These are phyloP conservation scores for Bisporella sp. DNA, from an alignment of 2,329 filamentous ascomycete genomes.

Conservation along the genomic window DNA sequence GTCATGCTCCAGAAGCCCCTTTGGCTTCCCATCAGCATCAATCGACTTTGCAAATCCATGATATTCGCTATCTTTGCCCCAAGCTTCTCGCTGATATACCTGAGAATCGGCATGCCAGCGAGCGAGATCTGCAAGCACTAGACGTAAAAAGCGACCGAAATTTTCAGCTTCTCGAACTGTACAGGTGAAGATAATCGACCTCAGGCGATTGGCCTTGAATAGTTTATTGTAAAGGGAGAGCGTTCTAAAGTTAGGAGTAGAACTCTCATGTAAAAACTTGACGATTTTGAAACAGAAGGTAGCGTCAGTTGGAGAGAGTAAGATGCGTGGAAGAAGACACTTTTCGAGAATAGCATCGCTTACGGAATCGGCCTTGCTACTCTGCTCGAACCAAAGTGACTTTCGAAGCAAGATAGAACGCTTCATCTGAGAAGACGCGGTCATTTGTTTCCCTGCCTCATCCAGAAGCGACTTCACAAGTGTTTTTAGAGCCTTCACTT, in stretches of 20 bases:
- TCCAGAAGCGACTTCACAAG: conserved; percentile 62
- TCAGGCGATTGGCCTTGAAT: conserved; percentile 75
- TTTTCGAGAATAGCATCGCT: conserved; percentile 79
- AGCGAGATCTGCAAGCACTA: conserved; percentile 71
- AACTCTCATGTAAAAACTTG: conserved; percentile 78
- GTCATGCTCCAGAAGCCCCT: conserved; percentile 71
- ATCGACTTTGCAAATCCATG: conserved; percentile 74
- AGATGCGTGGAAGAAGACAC: conserved; percentile 82
- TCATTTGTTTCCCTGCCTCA: conserved; percentile 65
- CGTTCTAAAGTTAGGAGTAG: conserved; percentile 79
- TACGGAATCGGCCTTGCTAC: conserved; percentile 56
- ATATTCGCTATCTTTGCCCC: conserved; percentile 56
- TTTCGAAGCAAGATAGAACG: conserved; percentile 69
- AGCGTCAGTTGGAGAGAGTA: conserved; percentile 79
- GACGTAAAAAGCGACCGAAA: conserved; percentile 82
- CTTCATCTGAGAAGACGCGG: conserved; percentile 59
- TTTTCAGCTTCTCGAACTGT: conserved; percentile 89
- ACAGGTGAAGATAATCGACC: conserved; percentile 78
- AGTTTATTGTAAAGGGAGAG: conserved; percentile 77
- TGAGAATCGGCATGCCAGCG: conserved; percentile 76
- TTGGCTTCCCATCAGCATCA: conserved; percentile 62
- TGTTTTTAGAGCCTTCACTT: conserved; percentile 62
- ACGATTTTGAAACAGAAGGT: conserved; percentile 85
- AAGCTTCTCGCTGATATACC: conserved; percentile 76
- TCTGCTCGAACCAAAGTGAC: conserved; percentile 67